Evolutionary conservation across 768 basidiomycete species (phyloP).

Genomic region (Lanmaoa pseudosensibilis): DNA sequence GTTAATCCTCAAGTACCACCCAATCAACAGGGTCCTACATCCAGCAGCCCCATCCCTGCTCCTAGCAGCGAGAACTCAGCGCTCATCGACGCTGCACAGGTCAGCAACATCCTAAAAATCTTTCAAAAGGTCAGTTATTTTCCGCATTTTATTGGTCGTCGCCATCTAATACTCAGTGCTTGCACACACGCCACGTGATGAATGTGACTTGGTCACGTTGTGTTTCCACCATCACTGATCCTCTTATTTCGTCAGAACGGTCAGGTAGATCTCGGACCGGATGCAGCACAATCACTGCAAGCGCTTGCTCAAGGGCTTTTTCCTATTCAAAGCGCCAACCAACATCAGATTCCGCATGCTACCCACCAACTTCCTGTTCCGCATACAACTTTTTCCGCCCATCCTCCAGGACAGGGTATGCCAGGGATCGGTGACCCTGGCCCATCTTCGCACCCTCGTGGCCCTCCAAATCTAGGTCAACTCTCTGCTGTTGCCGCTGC

Average conservation of each 20-base stretch:
- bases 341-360: constrained; percentile 32
- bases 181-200: constrained; percentile 25
- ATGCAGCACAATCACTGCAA: constrained; percentile 58
- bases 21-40: constrained; percentile 10
- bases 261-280: constrained; percentile 56
- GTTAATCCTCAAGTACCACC: constrained; percentile 13
- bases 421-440: constrained; percentile 65
- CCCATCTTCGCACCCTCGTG: constrained; percentile 70
- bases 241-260: constrained; percentile 36
- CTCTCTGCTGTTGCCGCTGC: constrained; percentile 46
- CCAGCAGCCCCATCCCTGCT: constrained; percentile 8
- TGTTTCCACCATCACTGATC: constrained; percentile 9
- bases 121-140: constrained; percentile 51
- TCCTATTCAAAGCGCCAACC: constrained; percentile 27
- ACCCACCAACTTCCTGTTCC: constrained; percentile 36
- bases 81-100: constrained; percentile 52
- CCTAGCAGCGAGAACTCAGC: constrained; percentile 7
- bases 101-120: constrained; percentile 59
- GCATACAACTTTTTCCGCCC: constrained; percentile 34
- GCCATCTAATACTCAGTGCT: neutral
- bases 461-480: constrained; percentile 63
- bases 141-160: neutral
- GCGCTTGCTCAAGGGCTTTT: constrained; percentile 50
- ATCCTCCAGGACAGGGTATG: constrained; percentile 37
- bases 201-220: constrained; percentile 24